phyloP scores from a whole-genome alignment of 2,329 filamentous ascomycete species.

The Podosphaera xanthii region DNA sequence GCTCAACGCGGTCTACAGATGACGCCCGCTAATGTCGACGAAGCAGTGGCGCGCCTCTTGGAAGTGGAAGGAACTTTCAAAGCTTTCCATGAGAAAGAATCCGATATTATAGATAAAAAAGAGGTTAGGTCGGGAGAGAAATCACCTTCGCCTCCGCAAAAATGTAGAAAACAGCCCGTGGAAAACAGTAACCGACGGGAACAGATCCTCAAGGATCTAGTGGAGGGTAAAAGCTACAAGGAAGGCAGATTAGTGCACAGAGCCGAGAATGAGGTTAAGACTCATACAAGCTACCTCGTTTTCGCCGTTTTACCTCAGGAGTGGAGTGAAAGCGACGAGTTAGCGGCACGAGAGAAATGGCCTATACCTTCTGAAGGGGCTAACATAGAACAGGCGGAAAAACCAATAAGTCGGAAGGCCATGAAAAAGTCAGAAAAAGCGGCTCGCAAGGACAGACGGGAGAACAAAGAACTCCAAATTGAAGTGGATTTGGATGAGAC shows the following conservation, averaged over 20 bases:
- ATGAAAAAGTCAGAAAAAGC: background rate
- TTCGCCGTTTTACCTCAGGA: conserved; percentile 76
- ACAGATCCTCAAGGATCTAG: conserved; percentile 15
- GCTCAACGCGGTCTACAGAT: conserved; percentile 31
- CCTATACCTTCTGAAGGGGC: background rate
- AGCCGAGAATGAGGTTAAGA: conserved; percentile 74
- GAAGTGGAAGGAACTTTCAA: conserved; percentile 49
- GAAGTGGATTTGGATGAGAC: conserved; percentile 34
- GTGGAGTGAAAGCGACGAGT: conserved; percentile 70
- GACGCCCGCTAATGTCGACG: conserved; percentile 50
- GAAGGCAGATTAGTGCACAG: conserved; percentile 60
- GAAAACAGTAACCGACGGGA: conserved; percentile 18
- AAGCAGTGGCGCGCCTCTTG: conserved; percentile 51
- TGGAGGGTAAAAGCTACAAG: conserved; percentile 36
- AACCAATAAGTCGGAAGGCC: background rate
- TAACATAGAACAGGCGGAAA: background rate
- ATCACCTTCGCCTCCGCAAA: background rate
- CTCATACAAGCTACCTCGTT: conserved; percentile 88
- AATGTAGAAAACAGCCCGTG: conserved; percentile 6
- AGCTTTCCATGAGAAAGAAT: conserved; percentile 29
- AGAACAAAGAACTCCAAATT: conserved; percentile 40
- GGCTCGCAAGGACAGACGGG: conserved; percentile 24
- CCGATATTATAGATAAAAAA: conserved; percentile 1
- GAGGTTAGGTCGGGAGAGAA: background rate
- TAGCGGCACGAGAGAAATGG: conserved; percentile 38